Percentiles rank a stretch among this genome's conserved stretches.
Conservation (phyloP, 2,329 filamentous ascomycete genomes). For the Fusarium setosum region DNA sequence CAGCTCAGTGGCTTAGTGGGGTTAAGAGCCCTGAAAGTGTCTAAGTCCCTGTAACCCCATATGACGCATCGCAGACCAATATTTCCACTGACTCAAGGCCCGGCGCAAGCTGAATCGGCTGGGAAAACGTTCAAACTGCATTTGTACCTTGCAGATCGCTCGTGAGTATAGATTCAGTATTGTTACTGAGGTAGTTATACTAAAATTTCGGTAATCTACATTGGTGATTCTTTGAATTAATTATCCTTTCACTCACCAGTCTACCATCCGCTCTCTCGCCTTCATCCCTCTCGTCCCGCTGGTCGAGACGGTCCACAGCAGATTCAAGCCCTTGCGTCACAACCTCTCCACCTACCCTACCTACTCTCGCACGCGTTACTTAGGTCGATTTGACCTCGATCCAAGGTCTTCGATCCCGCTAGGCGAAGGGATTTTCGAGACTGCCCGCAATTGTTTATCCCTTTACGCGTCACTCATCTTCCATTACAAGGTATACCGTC, state of each 20-base stretch:
- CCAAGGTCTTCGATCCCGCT: slow-evolving; percentile 9
- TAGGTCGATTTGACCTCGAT: slow-evolving; percentile 6
- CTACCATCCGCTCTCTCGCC: too few relatives aligned
- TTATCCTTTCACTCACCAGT: too few relatives aligned
- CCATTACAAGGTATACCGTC: neutral
- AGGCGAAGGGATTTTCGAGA: neutral
- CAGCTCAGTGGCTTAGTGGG: slow-evolving; percentile 30
- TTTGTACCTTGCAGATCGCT: slow-evolving; percentile 15
- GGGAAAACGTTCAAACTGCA: slow-evolving; percentile 15
- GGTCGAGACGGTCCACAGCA: slow-evolving; percentile 26
- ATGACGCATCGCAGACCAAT: slow-evolving; percentile 24
- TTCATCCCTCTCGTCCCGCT: neutral
- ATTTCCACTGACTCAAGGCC: neutral
- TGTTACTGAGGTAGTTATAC: neutral
- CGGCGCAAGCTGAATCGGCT: neutral
- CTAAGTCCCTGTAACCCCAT: neutral
- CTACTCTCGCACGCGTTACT: slow-evolving; percentile 21
- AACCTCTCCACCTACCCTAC: slow-evolving; percentile 28
- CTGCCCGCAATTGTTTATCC: neutral
- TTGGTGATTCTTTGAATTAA: too few relatives aligned
- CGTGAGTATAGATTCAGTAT: neutral
- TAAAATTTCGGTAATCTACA: too few relatives aligned
- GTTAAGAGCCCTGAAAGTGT: slow-evolving; percentile 34
- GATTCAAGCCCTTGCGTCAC: slow-evolving; percentile 36
- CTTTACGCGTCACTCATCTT: slow-evolving; percentile 1